A percentile compares a stretch with the other conserved stretches of the same genome.
Conservation (phyloP, 2,329 filamentous ascomycete species). For the Neofusicoccum cordaticola region DNA sequence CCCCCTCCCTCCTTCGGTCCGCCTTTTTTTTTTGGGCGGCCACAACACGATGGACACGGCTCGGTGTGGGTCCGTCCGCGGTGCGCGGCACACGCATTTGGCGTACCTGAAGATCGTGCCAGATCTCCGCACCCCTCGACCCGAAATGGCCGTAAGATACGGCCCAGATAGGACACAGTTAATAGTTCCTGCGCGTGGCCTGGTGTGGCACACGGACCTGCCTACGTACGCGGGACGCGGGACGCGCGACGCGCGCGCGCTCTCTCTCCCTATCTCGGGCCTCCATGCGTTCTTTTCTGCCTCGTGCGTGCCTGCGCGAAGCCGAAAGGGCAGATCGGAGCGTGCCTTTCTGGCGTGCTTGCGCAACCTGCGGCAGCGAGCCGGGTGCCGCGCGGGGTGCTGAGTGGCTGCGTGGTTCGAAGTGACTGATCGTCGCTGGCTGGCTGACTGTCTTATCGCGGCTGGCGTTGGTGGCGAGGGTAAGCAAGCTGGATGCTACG, state of each 20-base stretch:
- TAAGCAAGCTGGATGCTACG: not conserved
- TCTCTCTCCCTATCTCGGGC: not conserved
- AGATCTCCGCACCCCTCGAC: too few relatives aligned
- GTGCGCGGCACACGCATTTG: not conserved
- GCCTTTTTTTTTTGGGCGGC: too few relatives aligned
- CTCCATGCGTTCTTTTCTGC: not conserved
- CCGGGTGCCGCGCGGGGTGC: not conserved
- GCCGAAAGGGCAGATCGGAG: not conserved
- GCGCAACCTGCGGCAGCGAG: not conserved
- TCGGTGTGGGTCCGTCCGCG: not conserved
- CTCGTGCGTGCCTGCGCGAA: not conserved
- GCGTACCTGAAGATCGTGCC: not conserved
- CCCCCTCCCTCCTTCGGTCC: not conserved
- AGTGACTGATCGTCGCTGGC: too few relatives aligned
- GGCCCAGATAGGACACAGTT: too few relatives aligned
- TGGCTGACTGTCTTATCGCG: too few relatives aligned
- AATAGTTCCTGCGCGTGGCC: too few relatives aligned
- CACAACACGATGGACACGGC: not conserved
- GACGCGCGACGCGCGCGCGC: not conserved
- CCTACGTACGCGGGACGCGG: not conserved
- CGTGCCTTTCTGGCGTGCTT: not conserved
- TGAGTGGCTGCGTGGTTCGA: not conserved
- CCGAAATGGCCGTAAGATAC: not conserved
- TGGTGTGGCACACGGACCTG: too few relatives aligned
- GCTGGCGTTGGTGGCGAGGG: too few relatives aligned